These are phyloP conservation scores for Apiotrichum mycotoxinovorans DNA, from an alignment of 1,284 basidiomycete species.

Conservation along the genomic window DNA sequence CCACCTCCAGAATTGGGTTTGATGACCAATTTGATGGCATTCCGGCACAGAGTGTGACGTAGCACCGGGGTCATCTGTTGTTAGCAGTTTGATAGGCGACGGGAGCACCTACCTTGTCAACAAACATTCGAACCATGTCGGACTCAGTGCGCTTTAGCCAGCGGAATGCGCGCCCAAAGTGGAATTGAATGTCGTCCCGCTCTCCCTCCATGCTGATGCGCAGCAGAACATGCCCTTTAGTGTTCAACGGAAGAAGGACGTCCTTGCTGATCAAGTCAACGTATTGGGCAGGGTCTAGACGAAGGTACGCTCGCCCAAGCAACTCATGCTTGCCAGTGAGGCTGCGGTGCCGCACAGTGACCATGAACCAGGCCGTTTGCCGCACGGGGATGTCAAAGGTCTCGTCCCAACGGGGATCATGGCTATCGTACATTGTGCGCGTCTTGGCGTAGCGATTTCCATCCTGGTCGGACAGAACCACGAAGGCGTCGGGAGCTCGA, in stretches of 20 bases:
- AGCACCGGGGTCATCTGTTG: slow-evolving; percentile 88
- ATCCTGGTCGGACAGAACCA: slow-evolving; percentile 88
- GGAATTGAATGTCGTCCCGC: slow-evolving; percentile 96
- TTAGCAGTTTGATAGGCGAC: slow-evolving; percentile 3
- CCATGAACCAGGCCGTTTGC: slow-evolving; percentile 86
- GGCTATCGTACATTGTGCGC: slow-evolving; percentile 87
- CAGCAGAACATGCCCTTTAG: slow-evolving; percentile 72
- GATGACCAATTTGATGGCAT: slow-evolving; percentile 69
- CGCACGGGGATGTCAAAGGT: slow-evolving; percentile 87
- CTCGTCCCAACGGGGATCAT: slow-evolving; percentile 93
- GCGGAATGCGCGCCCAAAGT: slow-evolving; percentile 93
- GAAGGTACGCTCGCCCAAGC: slow-evolving; percentile 86
- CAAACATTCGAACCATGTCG: slow-evolving; percentile 94
- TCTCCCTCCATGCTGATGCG: slow-evolving; percentile 98
- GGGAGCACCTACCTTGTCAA: slow-evolving; percentile 90
- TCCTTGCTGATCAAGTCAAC: slow-evolving; percentile 88
- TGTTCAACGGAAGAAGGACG: slow-evolving; percentile 82
- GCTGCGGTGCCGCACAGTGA: slow-evolving; percentile 85
- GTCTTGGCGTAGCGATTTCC: slow-evolving; percentile 91
- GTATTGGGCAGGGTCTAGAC: slow-evolving; percentile 83
- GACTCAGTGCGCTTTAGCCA: slow-evolving; percentile 89
- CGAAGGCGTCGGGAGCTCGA: slow-evolving; percentile 68
- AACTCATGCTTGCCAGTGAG: slow-evolving; percentile 86
- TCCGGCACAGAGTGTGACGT: slow-evolving; percentile 78
- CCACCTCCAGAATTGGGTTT: slow-evolving; percentile 53